These are phyloP conservation scores for Stentor roeselii DNA, from an alignment of 73 alveolate species.

Conservation along the genomic window DNA sequence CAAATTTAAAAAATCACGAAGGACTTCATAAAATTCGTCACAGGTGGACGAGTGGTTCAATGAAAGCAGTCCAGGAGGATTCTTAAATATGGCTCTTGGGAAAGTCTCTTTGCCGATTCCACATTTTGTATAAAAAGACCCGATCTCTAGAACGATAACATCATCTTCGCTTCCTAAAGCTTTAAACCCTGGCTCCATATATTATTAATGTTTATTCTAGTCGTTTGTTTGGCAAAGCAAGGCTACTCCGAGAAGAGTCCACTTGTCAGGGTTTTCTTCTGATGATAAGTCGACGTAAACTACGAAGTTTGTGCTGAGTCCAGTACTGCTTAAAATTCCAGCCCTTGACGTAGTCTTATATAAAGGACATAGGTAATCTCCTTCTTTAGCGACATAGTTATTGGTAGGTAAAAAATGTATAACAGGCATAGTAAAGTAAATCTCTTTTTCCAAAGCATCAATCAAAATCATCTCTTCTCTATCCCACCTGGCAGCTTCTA, in stretches of 20 bases:
- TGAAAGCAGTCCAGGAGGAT: not conserved
- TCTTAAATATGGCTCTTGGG: not conserved
- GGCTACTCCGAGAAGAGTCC: constrained; percentile 98
- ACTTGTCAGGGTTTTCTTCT: constrained; percentile 70
- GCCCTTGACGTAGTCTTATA: constrained; percentile 94
- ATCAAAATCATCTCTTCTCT: constrained; percentile 45
- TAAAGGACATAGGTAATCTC: constrained; percentile 75
- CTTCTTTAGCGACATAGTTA: constrained; percentile 31
- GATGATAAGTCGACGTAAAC: constrained; percentile 80
- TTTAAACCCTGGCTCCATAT: too few relatives aligned
- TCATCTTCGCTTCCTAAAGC: constrained; percentile 4
- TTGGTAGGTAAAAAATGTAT: constrained; percentile 56
- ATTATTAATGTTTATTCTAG: constrained; percentile 47
- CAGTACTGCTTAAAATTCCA: constrained; percentile 96
- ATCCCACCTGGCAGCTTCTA: constrained; percentile 95
- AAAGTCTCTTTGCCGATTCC: constrained; percentile 5
- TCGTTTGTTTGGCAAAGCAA: constrained; percentile 89
- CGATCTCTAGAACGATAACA: constrained; percentile 10
- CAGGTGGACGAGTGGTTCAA: not conserved
- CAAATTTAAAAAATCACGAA: not conserved
- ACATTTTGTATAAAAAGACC: constrained; percentile 21
- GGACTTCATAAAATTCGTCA: constrained; percentile 4
- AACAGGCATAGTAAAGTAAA: constrained; percentile 60
- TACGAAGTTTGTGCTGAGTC: constrained; percentile 94
- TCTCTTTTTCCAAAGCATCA: constrained; percentile 59